phyloP scores from a whole-genome alignment of 2,329 filamentous ascomycete genomes.

The Colletotrichum liaoningense region DNA sequence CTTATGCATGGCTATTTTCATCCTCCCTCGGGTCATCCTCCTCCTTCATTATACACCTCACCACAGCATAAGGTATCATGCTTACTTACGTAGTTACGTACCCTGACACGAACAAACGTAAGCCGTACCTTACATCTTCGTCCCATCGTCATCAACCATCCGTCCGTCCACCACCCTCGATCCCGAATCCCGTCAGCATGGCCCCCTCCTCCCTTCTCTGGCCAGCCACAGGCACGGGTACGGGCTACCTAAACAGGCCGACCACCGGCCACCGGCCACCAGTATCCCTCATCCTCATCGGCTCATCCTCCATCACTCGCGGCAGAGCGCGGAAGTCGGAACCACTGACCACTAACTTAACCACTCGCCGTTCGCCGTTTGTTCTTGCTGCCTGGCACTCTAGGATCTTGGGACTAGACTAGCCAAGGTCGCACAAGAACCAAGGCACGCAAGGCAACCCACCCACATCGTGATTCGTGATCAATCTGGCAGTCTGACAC shows the following conservation, averaged over 20 bases:
- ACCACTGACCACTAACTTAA: neutral
- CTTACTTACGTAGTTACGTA: neutral
- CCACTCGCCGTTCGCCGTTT: neutral
- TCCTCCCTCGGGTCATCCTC: neutral
- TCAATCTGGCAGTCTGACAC: neutral
- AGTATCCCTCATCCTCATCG: too few species aligned
- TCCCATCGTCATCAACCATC: neutral
- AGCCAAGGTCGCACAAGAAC: neutral
- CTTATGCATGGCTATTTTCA: conserved; percentile 25
- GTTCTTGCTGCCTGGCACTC: neutral
- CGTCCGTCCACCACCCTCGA: too few species aligned
- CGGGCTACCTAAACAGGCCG: too few species aligned
- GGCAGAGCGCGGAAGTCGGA: neutral
- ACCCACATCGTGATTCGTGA: neutral
- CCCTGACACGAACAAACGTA: too few species aligned
- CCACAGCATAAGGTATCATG: neutral
- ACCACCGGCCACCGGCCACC: too few species aligned
- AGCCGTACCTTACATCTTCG: neutral
- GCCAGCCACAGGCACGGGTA: too few species aligned
- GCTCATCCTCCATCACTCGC: too few species aligned
- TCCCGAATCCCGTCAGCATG: neutral
- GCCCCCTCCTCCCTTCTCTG: too few species aligned
- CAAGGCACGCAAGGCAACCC: neutral
- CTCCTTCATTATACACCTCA: neutral
- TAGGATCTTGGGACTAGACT: too few species aligned